Conservation (phyloP, 768 basidiomycete genomes). For the Rhodotorula graminis region DNA sequence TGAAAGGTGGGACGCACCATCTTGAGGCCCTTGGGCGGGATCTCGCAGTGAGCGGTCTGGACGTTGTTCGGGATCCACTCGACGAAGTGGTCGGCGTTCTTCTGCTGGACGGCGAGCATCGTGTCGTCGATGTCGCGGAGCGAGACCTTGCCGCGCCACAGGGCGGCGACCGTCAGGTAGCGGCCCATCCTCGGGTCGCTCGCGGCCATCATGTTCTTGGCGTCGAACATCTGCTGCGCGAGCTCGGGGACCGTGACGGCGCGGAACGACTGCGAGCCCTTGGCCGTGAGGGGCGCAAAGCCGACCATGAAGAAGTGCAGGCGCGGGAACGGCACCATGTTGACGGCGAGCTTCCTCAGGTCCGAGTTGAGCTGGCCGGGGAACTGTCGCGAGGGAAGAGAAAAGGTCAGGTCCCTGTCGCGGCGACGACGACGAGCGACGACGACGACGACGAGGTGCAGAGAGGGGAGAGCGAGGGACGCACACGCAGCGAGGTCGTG, state of each 20-base stretch:
- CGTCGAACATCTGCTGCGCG: slow-evolving; percentile 98
- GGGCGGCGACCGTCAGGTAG: slow-evolving; percentile 94
- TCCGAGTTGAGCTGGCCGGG: slow-evolving; percentile 99
- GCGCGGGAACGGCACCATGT: slow-evolving; percentile 75
- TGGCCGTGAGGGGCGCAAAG: slow-evolving; percentile 68
- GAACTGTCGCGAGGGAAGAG: slow-evolving; percentile 53
- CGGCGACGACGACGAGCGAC: not conserved
- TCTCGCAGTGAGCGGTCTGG: slow-evolving; percentile 95
- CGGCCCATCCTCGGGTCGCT: slow-evolving; percentile 94
- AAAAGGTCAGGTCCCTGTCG: no score
- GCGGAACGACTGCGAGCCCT: slow-evolving; percentile 69
- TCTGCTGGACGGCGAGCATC: slow-evolving; percentile 84
- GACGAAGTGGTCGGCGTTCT: slow-evolving; percentile 95
- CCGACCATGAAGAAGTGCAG: slow-evolving; percentile 99
- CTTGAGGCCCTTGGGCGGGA: slow-evolving; percentile 71
- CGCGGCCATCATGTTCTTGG: slow-evolving; percentile 99
- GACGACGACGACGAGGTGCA: not conserved
- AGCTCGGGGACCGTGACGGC: slow-evolving; percentile 96
- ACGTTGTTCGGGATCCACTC: slow-evolving; percentile 99
- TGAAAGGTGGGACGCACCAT: not conserved
- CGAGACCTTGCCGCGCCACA: slow-evolving; percentile 99
- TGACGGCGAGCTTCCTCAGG: slow-evolving; percentile 94
- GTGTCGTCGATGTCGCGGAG: slow-evolving; percentile 99
- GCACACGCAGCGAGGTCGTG: slow-evolving; percentile 85
- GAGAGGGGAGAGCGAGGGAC: slow-evolving; percentile 5